These are phyloP conservation scores for Parmales sp. DNA, from an alignment of 108 stramenopile genomes.

Conservation along the genomic window DNA sequence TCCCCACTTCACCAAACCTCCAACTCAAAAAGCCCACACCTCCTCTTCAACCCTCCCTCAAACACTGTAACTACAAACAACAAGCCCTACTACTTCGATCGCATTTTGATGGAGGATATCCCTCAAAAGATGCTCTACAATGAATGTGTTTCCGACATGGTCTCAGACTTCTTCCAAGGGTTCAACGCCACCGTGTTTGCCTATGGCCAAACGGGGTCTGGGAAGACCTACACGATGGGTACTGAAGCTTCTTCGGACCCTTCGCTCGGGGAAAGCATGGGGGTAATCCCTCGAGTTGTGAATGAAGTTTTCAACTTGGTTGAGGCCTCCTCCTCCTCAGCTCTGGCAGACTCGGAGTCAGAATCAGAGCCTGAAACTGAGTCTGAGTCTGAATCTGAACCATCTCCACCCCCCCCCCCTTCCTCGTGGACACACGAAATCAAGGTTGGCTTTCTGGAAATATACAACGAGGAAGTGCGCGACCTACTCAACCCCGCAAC, in stretches of 20 bases:
- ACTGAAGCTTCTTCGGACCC: not conserved
- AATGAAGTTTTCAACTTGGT: slow-evolving; percentile 4
- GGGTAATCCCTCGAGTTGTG: not conserved
- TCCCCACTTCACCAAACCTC: too few species aligned
- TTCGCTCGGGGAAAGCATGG: not conserved
- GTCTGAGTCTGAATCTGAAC: too few species aligned
- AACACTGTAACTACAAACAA: too few species aligned
- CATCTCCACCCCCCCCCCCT: too few species aligned
- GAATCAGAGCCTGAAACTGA: too few species aligned
- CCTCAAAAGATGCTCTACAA: slow-evolving; percentile 45
- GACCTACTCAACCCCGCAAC: slow-evolving; percentile 27
- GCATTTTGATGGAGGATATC: slow-evolving; percentile 29
- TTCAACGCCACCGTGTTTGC: slow-evolving; percentile 95
- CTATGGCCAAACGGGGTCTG: slow-evolving; percentile 87
- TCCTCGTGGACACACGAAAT: slow-evolving; percentile 26
- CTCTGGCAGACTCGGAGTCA: too few species aligned
- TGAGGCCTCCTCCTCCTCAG: too few species aligned
- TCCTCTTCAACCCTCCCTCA: too few species aligned
- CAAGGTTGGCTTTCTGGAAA: slow-evolving; percentile 40
- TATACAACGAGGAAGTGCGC: slow-evolving; percentile 46
- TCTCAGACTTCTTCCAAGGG: slow-evolving; percentile 58
- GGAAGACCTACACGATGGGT: slow-evolving; percentile 74
- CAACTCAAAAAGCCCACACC: too few species aligned
- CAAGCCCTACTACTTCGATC: slow-evolving; percentile 44
- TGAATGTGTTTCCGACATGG: slow-evolving; percentile 37